Base-by-base conservation (phyloP, 805 yeast species). In the Metschnikowia similis region DNA sequence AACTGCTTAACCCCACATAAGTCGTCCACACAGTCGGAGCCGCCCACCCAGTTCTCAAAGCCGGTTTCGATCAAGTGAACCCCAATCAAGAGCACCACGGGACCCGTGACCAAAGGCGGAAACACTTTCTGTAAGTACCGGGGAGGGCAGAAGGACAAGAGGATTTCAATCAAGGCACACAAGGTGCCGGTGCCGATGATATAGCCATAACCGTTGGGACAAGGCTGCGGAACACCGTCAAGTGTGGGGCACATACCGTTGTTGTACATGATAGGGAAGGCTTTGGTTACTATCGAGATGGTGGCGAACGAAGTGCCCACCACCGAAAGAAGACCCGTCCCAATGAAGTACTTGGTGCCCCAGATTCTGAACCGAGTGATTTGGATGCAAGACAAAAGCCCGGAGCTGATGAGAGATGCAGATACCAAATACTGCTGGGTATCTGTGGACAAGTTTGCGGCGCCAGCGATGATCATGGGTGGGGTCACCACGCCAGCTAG, bases 1-100 rank as follows among this genome's bases (percentile, higher is more conserved):
- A 79, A 76, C 29, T 32, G 37, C 34, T 47, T 47, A 27, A 34
- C 43, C 4, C 52, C 52, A 42, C 53, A 50, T 14, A 50, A 45
- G 45, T 37, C n/a, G 13, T 43, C 54, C 30, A 48, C 45, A 36
- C 54, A 51, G 8, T 40, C 46, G 30, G 51, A 48, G 31, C 54
- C 54, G 7, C 54, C 54, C n/a, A 45, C 43, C 54, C 52, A 51
- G 48, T 48, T 49, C 38, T 48, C 35, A 34, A 48, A 51, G 13
- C 54, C 54, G 10, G 45, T 35, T 41, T 51, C 48, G n/a, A 48
- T 42, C 43, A 51, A 45, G 17, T 48, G 46, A 16, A 41, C 41
- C 14, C 54, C 54, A 26, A 51, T 51, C 41, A 51, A 48, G 16
- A 51, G 54, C 32, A 51, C 54, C 41, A 45, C 52, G 4, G 54